phyloP scores from a whole-genome alignment of 2,329 filamentous ascomycete species.

The Elsinoe ampelina region DNA sequence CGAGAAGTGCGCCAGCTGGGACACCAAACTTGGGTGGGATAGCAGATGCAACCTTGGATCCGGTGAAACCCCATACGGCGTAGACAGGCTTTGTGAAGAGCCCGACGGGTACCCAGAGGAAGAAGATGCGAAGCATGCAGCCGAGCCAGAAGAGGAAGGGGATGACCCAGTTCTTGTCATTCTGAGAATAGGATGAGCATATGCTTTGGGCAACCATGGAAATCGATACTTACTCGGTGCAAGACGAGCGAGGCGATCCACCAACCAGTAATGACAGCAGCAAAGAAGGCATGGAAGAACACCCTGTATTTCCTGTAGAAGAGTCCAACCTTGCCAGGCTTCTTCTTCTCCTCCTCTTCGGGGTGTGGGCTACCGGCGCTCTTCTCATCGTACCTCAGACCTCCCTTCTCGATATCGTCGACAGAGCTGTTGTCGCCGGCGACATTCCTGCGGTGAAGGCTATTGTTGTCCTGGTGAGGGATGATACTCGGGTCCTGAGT shows the following conservation, averaged over 20 bases:
- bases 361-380: not conserved
- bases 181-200: conserved; percentile 3
- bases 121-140: conserved; percentile 64
- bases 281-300: conserved; percentile 26
- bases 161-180: conserved; percentile 70
- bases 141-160: conserved; percentile 74
- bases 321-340: conserved; percentile 25
- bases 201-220: not conserved
- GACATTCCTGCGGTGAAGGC: conserved; percentile 3
- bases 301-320: conserved; percentile 38
- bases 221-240: conserved; percentile 41
- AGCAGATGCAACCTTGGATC: conserved; percentile 46
- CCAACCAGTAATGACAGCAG: conserved; percentile 40
- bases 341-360: conserved; percentile 17
- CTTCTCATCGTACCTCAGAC: conserved; percentile 12
- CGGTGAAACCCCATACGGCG: conserved; percentile 58
- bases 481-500: conserved; percentile 13
- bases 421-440: conserved; percentile 3
- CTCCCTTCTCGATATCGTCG: conserved; percentile 12
- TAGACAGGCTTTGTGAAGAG: conserved; percentile 58
- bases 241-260: conserved; percentile 68
- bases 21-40: conserved; percentile 60
- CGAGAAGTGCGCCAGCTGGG: conserved; percentile 52
- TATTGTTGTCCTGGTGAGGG: conserved; percentile 13
- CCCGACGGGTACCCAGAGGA: conserved; percentile 61